These are phyloP conservation scores for Spiraea crenata DNA, from an alignment of 331 rosid species.

Conservation along the genomic window DNA sequence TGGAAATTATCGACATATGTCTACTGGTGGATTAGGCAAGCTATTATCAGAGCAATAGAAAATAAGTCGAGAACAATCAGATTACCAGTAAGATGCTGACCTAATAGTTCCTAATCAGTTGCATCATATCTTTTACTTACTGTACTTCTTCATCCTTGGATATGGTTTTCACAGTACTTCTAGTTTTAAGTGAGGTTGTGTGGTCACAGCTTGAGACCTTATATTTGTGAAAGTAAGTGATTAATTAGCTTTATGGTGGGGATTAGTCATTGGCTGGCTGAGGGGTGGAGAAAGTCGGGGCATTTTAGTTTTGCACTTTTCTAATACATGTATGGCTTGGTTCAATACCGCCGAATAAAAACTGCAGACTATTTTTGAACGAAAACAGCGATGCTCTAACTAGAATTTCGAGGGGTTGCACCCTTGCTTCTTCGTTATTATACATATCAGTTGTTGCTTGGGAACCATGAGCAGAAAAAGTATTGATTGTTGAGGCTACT, in stretches of 20 bases:
- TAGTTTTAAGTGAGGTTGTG: neutral
- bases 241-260: neutral
- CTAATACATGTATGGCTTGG: neutral
- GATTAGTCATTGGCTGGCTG: neutral
- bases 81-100: slow-evolving; percentile 67
- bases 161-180: neutral
- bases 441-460: neutral
- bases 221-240: neutral
- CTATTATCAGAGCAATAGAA: slow-evolving; percentile 64
- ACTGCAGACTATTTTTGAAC: neutral
- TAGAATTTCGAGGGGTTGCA: neutral
- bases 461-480: neutral
- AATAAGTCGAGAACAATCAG: slow-evolving; percentile 63
- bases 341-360: neutral
- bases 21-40: slow-evolving; percentile 91
- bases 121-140: neutral
- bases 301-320: neutral
- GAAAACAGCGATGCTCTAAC: neutral
- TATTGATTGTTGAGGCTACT: neutral
- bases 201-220: neutral
- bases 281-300: neutral
- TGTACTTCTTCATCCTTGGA: neutral
- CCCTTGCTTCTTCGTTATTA: neutral
- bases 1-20: slow-evolving; percentile 69
- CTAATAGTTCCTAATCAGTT: neutral